phyloP scores from a whole-genome alignment of 257 asterid genomes.

The Coffea canephora region DNA sequence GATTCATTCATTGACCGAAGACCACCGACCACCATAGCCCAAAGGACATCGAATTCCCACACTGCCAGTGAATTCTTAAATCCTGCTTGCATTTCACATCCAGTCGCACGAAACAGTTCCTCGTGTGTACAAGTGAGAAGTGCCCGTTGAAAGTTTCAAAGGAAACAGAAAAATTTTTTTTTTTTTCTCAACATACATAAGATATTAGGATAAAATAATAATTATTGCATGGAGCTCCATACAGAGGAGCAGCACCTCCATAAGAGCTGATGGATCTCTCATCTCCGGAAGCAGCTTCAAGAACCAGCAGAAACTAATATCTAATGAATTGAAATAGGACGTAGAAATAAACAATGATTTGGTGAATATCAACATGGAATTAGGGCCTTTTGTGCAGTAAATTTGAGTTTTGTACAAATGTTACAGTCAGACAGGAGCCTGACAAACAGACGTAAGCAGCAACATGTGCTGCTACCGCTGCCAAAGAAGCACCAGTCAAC shows the following conservation, averaged over 20 bases:
- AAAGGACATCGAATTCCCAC: conserved; percentile 10
- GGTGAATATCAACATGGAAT: conserved; percentile 6
- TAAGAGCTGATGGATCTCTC: conserved; percentile 18
- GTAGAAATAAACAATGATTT: neutral
- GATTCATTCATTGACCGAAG: conserved; percentile 21
- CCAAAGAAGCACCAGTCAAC: conserved; percentile 51
- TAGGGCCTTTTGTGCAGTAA: conserved; percentile 4
- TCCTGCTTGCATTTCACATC: neutral
- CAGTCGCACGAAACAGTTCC: neutral
- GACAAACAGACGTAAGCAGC: conserved; percentile 56
- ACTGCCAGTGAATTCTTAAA: neutral
- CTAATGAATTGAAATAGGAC: neutral
- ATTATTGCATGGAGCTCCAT: conserved; percentile 39
- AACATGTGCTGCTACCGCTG: conserved; percentile 57
- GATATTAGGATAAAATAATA: conserved; percentile 10
- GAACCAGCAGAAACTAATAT: conserved; percentile 8
- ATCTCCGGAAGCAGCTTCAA: conserved; percentile 16
- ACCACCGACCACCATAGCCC: conserved; percentile 23
- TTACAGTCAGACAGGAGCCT: conserved; percentile 22
- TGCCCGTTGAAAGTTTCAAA: conserved; percentile 4
- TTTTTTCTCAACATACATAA: conserved; percentile 14
- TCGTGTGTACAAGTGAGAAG: conserved; percentile 18
- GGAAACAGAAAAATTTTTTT: conserved; percentile 6
- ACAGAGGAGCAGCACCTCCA: conserved; percentile 33
- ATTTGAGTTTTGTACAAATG: conserved; percentile 11